Evolutionary conservation across 305 asterid genomes (phyloP), one percentile per base, ranked within the genome.

Genomic region (Fraxinus sp.): DNA sequence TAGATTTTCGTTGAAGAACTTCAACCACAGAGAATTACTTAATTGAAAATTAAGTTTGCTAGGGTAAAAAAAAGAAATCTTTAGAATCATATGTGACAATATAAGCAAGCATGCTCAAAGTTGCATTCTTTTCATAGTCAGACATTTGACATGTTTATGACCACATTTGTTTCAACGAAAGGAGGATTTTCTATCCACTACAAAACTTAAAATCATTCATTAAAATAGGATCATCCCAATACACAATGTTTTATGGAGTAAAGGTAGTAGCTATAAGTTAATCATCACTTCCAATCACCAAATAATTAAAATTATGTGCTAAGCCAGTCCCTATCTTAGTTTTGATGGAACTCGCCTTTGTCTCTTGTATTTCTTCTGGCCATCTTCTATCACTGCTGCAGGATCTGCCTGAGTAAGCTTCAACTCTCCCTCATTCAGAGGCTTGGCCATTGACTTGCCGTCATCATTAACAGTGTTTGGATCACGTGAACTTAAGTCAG

Each of bases 321-420:
- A 26, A 66, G 36, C 32, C 73, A 66, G 7, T 24, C n/a, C 35
- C 73, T 66, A 11, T 66, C 73, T 24, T 26, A 66, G 73, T 66
- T 26, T 66, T 66, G 73, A 22, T 66, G 73, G 73, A 66, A 66
- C 35, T 66, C 87, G 88, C 78, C 88, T 79, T 77, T 71, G 91
- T 79, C 93, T 83, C 89, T 89, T 90, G 90, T 90, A 87, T 52
- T 72, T 87, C 86, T 81, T 89, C 79, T 84, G 90, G 32, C 73
- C 83, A 81, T 88, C 90, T 46, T 88, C 90, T 82, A 76, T 87
- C 14, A 71, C 85, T 44, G 87, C 85, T 24, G 64, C 84, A 13
- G 82, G 20, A 71, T 46, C 85, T 0, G 75, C 78, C 33, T 78
- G 77, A 35, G 37, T 64, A 79, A 62, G 85, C 75, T 77, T 80